Conservation (phyloP, 495 filamentous ascomycete genomes). For the Neohortaea acidophila region DNA sequence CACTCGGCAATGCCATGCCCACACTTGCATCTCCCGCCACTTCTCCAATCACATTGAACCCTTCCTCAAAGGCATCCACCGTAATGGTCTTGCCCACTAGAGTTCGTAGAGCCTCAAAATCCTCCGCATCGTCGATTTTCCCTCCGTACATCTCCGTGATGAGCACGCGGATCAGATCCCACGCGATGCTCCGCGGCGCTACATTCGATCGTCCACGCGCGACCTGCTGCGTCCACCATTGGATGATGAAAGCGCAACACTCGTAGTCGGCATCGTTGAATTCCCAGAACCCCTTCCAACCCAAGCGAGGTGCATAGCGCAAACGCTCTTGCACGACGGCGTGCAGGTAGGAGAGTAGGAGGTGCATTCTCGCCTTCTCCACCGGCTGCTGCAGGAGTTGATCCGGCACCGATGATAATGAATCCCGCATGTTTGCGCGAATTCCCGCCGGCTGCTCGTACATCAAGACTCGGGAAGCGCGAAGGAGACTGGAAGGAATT, state of each 20-base stretch:
- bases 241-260: constrained; percentile 89
- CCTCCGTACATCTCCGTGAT: constrained; percentile 91
- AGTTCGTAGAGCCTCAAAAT: constrained; percentile 54
- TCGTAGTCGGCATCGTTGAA: constrained; percentile 99
- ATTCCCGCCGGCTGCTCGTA: constrained; percentile 97
- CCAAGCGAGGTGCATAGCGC: constrained; percentile 84
- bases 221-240: constrained; percentile 78
- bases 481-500: constrained; percentile 90
- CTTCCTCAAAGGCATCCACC: constrained; percentile 74
- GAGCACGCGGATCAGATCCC: constrained; percentile 90
- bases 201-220: constrained; percentile 79
- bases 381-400: constrained; percentile 68
- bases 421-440: constrained; percentile 97
- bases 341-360: constrained; percentile 86
- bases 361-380: constrained; percentile 79
- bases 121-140: constrained; percentile 87
- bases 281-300: constrained; percentile 99
- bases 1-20: constrained; percentile 57
- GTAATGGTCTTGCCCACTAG: constrained; percentile 69
- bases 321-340: constrained; percentile 92
- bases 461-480: constrained; percentile 87
- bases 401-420: constrained; percentile 65
- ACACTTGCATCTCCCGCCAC: constrained; percentile 37
- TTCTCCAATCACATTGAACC: constrained; percentile 69
- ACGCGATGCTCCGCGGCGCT: constrained; percentile 82